Conservation (phyloP, 2,329 filamentous ascomycete species). For the Fusarium nygamai region DNA sequence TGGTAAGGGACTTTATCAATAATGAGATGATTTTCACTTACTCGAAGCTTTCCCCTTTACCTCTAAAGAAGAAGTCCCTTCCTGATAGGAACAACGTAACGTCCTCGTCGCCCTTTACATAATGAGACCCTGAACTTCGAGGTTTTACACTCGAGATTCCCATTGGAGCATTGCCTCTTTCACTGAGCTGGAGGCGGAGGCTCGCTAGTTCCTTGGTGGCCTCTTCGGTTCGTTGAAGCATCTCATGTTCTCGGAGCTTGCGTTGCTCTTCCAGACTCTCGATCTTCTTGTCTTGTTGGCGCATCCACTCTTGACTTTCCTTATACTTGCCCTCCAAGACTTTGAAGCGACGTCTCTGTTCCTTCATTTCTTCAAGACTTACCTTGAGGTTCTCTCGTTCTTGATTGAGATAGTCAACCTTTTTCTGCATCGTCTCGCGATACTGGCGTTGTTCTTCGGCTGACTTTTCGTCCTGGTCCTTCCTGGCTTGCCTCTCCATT, state of each 20-base stretch:
- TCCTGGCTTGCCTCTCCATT: background rate
- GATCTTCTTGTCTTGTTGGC: background rate
- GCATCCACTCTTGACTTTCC: background rate
- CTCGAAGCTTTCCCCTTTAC: background rate
- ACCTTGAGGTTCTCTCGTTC: background rate
- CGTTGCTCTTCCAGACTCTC: background rate
- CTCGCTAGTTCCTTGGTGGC: fast-evolving
- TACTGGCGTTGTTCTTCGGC: background rate
- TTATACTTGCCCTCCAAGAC: background rate
- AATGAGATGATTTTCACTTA: background rate
- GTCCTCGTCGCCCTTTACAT: background rate
- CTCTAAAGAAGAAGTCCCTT: background rate
- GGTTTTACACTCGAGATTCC: background rate
- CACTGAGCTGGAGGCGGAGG: background rate
- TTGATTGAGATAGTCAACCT: background rate
- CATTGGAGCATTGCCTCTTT: fast-evolving
- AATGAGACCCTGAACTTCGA: background rate
- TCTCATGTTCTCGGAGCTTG: background rate
- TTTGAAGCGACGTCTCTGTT: background rate
- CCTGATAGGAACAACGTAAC: background rate
- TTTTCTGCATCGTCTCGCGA: background rate
- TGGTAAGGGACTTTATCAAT: background rate
- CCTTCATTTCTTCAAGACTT: background rate
- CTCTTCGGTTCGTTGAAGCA: background rate
- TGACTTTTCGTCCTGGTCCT: background rate